These are phyloP conservation scores for Scytalidium lignicola DNA, from an alignment of 2,329 filamentous ascomycete species.

Conservation along the genomic window DNA sequence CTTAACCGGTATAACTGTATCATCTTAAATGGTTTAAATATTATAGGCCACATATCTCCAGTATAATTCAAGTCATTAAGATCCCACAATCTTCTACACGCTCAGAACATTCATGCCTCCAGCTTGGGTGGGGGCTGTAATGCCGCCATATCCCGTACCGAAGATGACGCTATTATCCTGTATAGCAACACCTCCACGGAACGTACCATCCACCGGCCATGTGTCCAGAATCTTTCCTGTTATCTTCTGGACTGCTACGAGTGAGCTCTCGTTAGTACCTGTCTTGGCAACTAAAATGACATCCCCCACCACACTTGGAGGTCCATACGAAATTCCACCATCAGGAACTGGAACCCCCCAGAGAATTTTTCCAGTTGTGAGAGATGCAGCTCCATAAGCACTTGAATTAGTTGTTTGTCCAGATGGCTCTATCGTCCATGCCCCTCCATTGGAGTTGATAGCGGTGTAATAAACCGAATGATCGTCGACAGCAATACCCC, in stretches of 20 bases:
- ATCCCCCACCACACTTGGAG: constrained; percentile 7
- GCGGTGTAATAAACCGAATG: constrained; percentile 24
- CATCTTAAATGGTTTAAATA: no score
- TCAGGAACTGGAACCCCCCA: constrained; percentile 3
- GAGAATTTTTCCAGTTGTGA: constrained; percentile 4
- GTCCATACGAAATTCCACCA: constrained; percentile 2
- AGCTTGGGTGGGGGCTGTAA: no score
- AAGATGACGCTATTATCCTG: constrained; percentile 5
- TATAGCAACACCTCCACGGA: constrained; percentile 7
- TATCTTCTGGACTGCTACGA: constrained; percentile 5
- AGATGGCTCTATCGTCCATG: constrained; percentile 3
- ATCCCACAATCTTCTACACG: no score
- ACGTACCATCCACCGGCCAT: background rate
- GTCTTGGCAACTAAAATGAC: constrained; percentile 6
- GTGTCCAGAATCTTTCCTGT: constrained; percentile 3
- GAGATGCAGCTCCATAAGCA: constrained; percentile 9
- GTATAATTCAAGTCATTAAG: no score
- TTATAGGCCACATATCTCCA: no score
- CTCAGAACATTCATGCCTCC: no score
- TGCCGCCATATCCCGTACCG: constrained; percentile 7
- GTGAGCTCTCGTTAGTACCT: constrained; percentile 1
- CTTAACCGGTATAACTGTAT: no score
- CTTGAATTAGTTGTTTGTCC: constrained; percentile 1
- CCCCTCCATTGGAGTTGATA: constrained; percentile 17
- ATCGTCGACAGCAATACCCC: constrained; percentile 29